Base-by-base conservation (phyloP, 2,329 filamentous ascomycete species). In the Macrophomina pseudophaseolina region DNA sequence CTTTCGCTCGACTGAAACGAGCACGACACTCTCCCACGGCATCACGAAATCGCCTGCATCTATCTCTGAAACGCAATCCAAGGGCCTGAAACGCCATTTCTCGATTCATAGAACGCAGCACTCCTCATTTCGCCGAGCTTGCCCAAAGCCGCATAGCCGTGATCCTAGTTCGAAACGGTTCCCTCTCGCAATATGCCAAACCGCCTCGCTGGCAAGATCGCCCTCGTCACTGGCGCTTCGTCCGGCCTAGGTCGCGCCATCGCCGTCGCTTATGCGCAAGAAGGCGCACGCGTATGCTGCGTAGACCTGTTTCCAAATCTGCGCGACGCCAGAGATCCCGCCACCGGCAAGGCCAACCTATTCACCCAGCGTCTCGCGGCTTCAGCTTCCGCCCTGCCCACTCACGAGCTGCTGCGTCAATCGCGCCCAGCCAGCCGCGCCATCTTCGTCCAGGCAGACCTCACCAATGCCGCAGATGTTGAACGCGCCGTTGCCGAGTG, bases 231-330 rank as follows among this genome's bases (percentile, higher is more conserved):
- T 8, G 73, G 73, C 52, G 70, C 72, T 23, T 73, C 72, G n/a
- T 69, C 70, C 32, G 73, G 73, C n/a, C 69, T 75, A 38, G 72
- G 73, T 14, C 69, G 74, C 5, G 72, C 69, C 35, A 74, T 74
- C 38, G 69, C 70, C 16, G 18, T 68, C 7, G 51, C 62, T n/a
- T 71, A 68, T 42, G 68, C 59, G 5, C 59, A 53, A 33, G 71
- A 73, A 66, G 72, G 71, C 54, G 70, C 70, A 6, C 66, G 65
- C 28, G 68, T 73, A 23, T 65, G 69, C 59, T 73, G 72, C 59
- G 73, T 75, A 9, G 77, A 79, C 63, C 69, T 77, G 14, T 75
- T 74, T 65, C 72, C 72, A 14, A 68, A 59, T 6, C 71, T 72
- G 2, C 71, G 74, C 49, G 75, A 75, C 67, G 64, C 70, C 35